Percentiles rank a stretch among this genome's conserved stretches.
Evolutionary conservation across 2,329 filamentous ascomycete genomes (phyloP).

Genomic region (Fusarium nanum): DNA sequence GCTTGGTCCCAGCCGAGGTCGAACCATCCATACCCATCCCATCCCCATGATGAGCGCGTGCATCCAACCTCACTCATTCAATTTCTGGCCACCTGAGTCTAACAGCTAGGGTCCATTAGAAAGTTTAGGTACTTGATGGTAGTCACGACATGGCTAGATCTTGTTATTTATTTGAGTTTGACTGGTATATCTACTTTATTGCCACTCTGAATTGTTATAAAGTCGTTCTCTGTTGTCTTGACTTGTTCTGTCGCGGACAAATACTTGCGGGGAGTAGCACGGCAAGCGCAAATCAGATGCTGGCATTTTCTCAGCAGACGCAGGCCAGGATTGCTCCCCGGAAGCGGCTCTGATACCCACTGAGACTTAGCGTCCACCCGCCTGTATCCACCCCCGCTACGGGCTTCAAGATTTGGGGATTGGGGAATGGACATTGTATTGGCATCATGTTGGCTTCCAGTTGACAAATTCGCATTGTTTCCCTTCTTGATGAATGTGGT

Average conservation of each 20-base stretch:
- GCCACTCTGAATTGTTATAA: neutral
- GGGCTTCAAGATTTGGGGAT: constrained; percentile 22
- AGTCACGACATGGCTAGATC: fast-evolving
- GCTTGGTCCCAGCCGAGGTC: constrained; percentile 40
- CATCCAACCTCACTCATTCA: constrained; percentile 2
- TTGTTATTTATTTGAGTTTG: neutral
- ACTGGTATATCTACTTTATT: neutral
- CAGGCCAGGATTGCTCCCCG: constrained; percentile 33
- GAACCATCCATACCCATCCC: constrained; percentile 7
- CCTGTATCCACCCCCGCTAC: constrained; percentile 41
- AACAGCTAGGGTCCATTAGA: neutral
- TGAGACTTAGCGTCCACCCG: constrained; percentile 32
- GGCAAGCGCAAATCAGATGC: constrained; percentile 44
- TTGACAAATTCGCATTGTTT: neutral
- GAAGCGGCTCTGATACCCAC: constrained; percentile 37
- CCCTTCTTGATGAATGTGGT: neutral
- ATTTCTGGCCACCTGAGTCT: constrained; percentile 9
- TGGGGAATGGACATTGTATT: neutral
- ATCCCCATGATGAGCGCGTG: constrained; percentile 30
- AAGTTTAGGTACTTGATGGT: constrained; percentile 1
- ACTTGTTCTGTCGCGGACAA: constrained; percentile 8
- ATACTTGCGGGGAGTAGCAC: constrained; percentile 12
- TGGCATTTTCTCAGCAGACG: constrained; percentile 45
- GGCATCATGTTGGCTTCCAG: neutral
- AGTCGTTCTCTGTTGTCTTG: neutral